These are phyloP conservation scores for Fusarium phyllophilum DNA, from an alignment of 2,329 filamentous ascomycete genomes.

Conservation along the genomic window DNA sequence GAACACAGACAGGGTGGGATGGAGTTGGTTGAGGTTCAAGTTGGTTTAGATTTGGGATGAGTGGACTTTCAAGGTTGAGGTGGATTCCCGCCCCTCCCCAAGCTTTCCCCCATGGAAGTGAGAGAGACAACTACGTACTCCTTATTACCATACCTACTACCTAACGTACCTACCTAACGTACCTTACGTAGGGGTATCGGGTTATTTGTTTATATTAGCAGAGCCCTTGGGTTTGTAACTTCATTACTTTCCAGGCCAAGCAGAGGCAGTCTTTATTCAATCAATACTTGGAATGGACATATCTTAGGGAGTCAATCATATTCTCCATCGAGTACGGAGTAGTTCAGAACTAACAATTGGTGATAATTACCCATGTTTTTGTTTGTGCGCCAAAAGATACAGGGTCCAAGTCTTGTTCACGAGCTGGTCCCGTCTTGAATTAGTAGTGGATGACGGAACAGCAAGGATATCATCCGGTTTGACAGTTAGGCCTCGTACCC, in stretches of 20 bases:
- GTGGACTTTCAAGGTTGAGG: slow-evolving; percentile 23
- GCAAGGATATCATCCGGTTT: slow-evolving; percentile 32
- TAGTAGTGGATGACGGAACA: slow-evolving; percentile 31
- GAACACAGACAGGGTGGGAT: background rate
- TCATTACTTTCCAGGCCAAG: background rate
- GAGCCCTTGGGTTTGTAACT: background rate
- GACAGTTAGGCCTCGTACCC: slow-evolving; percentile 23
- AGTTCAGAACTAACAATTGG: background rate
- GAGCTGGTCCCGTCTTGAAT: slow-evolving; percentile 32
- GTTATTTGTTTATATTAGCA: background rate
- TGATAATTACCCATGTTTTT: slow-evolving; percentile 18
- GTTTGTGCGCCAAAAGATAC: slow-evolving; percentile 24
- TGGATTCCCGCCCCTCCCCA: slow-evolving; percentile 30
- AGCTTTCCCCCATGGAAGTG: background rate
- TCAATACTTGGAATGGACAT: background rate
- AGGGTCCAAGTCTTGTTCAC: slow-evolving; percentile 39
- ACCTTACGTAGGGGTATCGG: background rate
- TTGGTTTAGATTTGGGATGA: slow-evolving; percentile 30
- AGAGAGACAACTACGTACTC: background rate
- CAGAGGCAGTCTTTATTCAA: background rate
- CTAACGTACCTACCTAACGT: too few species aligned
- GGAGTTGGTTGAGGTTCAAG: slow-evolving; percentile 23
- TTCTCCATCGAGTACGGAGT: background rate
- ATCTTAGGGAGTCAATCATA: background rate
- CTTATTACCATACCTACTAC: slow-evolving; percentile 1